Evolutionary conservation across 169 alveolate species (phyloP), one percentile per base, ranked within the genome.

Genomic region (Cryptosporidium baileyi): DNA sequence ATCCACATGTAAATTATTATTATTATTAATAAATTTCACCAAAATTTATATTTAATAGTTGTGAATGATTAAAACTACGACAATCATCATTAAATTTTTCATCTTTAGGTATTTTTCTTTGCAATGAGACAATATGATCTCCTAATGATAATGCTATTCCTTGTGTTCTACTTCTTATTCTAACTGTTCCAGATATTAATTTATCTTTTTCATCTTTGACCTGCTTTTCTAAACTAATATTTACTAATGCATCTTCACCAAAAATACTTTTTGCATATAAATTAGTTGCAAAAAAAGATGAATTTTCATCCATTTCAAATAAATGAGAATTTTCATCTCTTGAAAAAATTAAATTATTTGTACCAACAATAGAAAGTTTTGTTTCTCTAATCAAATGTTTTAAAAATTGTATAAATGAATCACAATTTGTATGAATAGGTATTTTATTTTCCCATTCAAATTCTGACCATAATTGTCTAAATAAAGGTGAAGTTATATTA

Each of bases 371-470:
- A 17, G 85, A 74, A 19, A 74, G 65, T 28, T 74, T 74, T 32
- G 85, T 74, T 28, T 74, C 74, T 26, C 26, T 54, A 5, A 74
- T 57, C 41, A 81, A 41, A 32, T 49, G 60, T 4, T 44, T 63
- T 49, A 80, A 59, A 80, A 80, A 63, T 22, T 63, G 82, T 1
- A 80, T 38, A 36, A 60, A 65, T 26, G 63, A 57, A 26, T 51
- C 67, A 41, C 85, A 74, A 15, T 13, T n/a, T 8, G 93, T 63
- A 30, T 80, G 90, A 15, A 94, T 80, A 24, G 93, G 82, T 13
- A 94, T 93, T 67, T 91, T 95, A 82, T 95, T 94, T 88, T 97
- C 99, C 99, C 99, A 97, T 80, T 97, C 98, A 85, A 94, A 96
- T 45, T 95, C 97, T 28, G 96, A 93, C 99, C 99, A 97, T 88